Evolutionary conservation across 306 rosid genomes (phyloP).

Genomic region (Astragalus glycyphyllos): DNA sequence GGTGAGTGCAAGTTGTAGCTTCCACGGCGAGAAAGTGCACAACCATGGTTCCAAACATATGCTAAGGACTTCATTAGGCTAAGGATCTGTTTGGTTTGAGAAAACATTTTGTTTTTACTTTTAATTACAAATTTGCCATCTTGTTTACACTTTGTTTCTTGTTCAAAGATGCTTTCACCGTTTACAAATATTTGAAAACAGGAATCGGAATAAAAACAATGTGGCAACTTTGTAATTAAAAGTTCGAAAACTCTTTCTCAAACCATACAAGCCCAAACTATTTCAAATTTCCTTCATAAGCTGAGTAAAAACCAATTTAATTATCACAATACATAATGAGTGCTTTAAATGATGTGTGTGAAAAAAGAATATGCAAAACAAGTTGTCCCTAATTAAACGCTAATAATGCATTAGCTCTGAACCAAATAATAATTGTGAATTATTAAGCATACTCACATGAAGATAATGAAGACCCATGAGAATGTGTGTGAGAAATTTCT

Average conservation of each 20-base stretch:
- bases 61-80: constrained; percentile 20
- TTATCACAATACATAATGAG: background rate
- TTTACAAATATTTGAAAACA: too few species aligned
- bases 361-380: background rate
- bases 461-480: constrained; percentile 49
- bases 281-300: constrained; percentile 17
- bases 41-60: too few species aligned
- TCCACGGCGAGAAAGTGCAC: too few species aligned
- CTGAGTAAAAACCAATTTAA: constrained; percentile 3
- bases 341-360: constrained; percentile 1
- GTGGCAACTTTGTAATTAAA: too few species aligned
- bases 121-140: too few species aligned
- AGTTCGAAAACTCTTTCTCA: too few species aligned
- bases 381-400: background rate
- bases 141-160: too few species aligned
- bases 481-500: constrained; percentile 43
- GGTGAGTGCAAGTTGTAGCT: too few species aligned
- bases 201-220: too few species aligned
- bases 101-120: too few species aligned
- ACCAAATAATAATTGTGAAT: constrained; percentile 24
- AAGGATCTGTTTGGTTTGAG: too few species aligned
- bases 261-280: background rate
- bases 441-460: constrained; percentile 64
- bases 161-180: too few species aligned
- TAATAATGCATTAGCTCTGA: constrained; percentile 28